Conservation (phyloP, 192 early-diverging fungal species). For the Mortierella antarctica region DNA sequence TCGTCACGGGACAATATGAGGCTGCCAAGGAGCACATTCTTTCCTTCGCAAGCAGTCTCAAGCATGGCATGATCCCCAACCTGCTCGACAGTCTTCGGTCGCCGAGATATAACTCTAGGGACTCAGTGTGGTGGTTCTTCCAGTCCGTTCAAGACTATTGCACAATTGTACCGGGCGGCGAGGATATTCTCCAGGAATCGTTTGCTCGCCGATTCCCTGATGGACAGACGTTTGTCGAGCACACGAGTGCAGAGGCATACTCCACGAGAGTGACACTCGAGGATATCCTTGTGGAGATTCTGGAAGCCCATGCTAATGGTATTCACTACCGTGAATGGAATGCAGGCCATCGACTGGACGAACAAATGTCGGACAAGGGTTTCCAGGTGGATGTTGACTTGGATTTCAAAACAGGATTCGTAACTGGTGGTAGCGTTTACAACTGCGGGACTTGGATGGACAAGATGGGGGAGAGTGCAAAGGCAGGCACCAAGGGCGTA, state of each 20-base stretch:
- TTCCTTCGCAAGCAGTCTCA: slow-evolving; percentile 90
- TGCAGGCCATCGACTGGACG: slow-evolving; percentile 88
- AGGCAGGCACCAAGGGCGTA: slow-evolving; percentile 91
- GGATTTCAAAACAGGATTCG: slow-evolving; percentile 82
- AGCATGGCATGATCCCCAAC: slow-evolving; percentile 97
- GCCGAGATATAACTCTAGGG: slow-evolving; percentile 95
- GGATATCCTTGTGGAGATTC: slow-evolving; percentile 91
- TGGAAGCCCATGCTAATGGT: slow-evolving; percentile 90
- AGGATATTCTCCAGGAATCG: slow-evolving; percentile 71
- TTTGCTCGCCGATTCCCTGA: slow-evolving; percentile 89
- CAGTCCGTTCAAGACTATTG: slow-evolving; percentile 93
- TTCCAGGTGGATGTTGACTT: slow-evolving; percentile 86
- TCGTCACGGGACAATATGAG: slow-evolving; percentile 85
- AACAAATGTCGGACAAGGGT: slow-evolving; percentile 91
- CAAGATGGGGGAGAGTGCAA: slow-evolving; percentile 95
- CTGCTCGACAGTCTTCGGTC: slow-evolving; percentile 86
- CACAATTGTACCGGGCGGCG: slow-evolving; percentile 76
- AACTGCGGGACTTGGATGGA: slow-evolving; percentile 99
- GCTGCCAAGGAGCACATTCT: slow-evolving; percentile 89
- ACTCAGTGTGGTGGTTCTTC: slow-evolving; percentile 97
- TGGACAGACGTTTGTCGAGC: slow-evolving; percentile 75
- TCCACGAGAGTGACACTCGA: slow-evolving; percentile 74
- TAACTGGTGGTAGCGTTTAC: slow-evolving; percentile 87
- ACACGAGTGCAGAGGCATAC: slow-evolving; percentile 74
- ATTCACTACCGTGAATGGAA: slow-evolving; percentile 96